Evolutionary conservation across 192 early-diverging fungal species (phyloP), one percentile per base, ranked within the genome.

Genomic region (Entomortierella beljakovae): DNA sequence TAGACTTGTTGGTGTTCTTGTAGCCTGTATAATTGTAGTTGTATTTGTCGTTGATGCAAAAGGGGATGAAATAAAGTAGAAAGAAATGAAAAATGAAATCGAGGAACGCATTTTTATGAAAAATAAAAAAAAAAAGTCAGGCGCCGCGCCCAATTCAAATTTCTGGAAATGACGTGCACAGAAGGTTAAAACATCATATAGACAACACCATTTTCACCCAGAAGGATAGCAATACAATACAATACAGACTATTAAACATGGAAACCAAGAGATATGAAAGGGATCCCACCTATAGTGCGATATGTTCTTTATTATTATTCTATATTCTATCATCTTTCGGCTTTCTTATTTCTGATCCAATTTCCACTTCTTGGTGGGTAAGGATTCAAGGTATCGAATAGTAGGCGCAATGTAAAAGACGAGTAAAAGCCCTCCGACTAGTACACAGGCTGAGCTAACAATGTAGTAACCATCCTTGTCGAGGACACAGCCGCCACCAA

Each of bases 381-480:
- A 29, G 32, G 71, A 60, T 20, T 92, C 91, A 50, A 93, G 81
- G 34, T 83, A 81, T 8, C 77, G 80, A 43, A 92, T 86, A 0
- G 86, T 83, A 5, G 92, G 93, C 3, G 80, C 82, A 42, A 94
- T 87, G 64, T 88, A 93, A 0, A 59, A 53, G 23, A 91, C 52
- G 33, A 91, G 87, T 52, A 92, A 33, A 1, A 83, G 25, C n/a
- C 85, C 54, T 22, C 95, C 93, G 46, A 94, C n/a, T 7, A 91
- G n/a, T 0, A 95, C 83, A 64, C 93, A 96, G 7, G 85, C 70
- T 0, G 86, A 81, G 13, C 90, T 89, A 22, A 95, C 94, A 71
- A 88, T 80, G 68, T 95, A 97, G 81, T 97, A 99, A 1, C 97
- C 97, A 74, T 99, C 97, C 63, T 83, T 89, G 31, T 76, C 58